Base-by-base conservation (phyloP, 1,284 basidiomycete species). In the Rugosomyces carneus region DNA sequence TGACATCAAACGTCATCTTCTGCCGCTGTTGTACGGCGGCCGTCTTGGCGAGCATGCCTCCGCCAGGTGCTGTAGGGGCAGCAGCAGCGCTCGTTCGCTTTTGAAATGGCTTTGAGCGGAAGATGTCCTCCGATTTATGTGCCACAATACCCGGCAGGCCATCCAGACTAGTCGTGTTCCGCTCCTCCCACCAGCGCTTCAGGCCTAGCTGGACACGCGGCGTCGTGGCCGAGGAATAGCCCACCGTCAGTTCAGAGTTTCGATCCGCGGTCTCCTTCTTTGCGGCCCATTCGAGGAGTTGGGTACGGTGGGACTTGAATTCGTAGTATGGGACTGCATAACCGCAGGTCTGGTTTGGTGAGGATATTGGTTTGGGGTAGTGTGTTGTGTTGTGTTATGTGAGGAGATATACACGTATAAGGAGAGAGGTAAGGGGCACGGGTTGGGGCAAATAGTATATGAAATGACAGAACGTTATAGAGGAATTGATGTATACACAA, bases 301-400 rank as follows among this genome's bases (percentile, higher is more conserved):
- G 60, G 3, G 61, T 65, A 11, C 74, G 68, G 38, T 75, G 67
- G 1, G 60, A 57, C 37, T 68, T 57, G 55, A 66, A 75, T 44
- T 65, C 60, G 45, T 67, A 76, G 46, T 62, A 62, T 2, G 73
- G 74, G 27, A 72, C 60, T 1, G 65, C 64, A 44, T 61, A 74
- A 21, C 70, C 70, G 48, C 69, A 73, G 1, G 70, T 71, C 70
- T 73, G n/a, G 40, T 11, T 35, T 9, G 13, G 11, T 31, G 19
- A 26, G 8, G 21, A 40, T 24, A 19, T 2, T 26, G 8, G 32
- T 35, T 18, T 42, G 13, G 21, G 32, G 2, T 29, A 6, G 7
- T 13, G 8, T 5, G 15, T 20, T 47, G 2, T 20, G 36, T 23
- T 23, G 21, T 23, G 7, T 23, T 23, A 7, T 27, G 24, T 10